A percentile compares a stretch with the other conserved stretches of the same genome.
Evolutionary conservation across 139 green algal genomes (phyloP).

Genomic region (Asterochloris erici): DNA sequence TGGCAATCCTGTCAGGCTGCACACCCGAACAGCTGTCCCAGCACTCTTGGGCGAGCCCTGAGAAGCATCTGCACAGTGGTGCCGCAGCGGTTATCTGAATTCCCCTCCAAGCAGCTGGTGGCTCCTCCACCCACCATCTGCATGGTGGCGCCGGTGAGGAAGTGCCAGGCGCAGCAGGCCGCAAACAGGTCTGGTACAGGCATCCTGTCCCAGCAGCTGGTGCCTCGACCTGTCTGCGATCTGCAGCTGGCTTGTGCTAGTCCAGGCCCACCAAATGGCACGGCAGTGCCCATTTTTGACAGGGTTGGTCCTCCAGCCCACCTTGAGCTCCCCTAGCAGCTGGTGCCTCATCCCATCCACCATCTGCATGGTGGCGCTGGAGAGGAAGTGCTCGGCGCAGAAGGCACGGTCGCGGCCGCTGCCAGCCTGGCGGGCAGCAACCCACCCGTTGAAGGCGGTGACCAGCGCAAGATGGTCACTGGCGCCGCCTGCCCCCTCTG

Average conservation of each 20-base stretch:
- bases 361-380: slow-evolving; percentile 62
- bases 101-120: slow-evolving; percentile 56
- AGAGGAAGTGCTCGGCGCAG: slow-evolving; percentile 49
- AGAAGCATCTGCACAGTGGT: too few relatives aligned
- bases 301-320: neutral
- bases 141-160: slow-evolving; percentile 59
- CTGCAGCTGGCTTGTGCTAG: too few relatives aligned
- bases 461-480: slow-evolving; percentile 67
- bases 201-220: too few relatives aligned
- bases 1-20: too few relatives aligned
- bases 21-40: too few relatives aligned
- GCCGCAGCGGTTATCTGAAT: too few relatives aligned
- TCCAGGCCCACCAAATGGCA: neutral
- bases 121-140: slow-evolving; percentile 70
- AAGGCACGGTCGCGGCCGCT: slow-evolving; percentile 35
- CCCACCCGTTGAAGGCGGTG: slow-evolving; percentile 51
- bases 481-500: slow-evolving; percentile 32
- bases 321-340: slow-evolving; percentile 58
- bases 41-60: too few relatives aligned
- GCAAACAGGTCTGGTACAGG: too few relatives aligned
- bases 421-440: slow-evolving; percentile 1
- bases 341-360: slow-evolving; percentile 68
- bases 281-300: neutral
- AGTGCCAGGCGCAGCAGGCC: slow-evolving; percentile 43
- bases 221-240: too few relatives aligned